Conservation (phyloP, 805 yeast species). For the Nakazawaea holstii region DNA sequence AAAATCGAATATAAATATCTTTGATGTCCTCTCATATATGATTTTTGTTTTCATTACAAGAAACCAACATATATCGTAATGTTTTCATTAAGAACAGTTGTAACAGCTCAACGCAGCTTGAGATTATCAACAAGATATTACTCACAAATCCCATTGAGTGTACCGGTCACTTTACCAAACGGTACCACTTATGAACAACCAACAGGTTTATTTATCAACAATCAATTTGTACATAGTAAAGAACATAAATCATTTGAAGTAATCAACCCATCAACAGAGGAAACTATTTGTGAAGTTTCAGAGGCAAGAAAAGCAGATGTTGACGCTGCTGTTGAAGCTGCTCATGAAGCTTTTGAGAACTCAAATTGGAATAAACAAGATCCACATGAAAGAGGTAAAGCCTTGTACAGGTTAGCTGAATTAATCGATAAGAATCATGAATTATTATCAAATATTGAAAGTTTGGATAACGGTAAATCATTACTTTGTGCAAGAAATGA, state of each 20-base stretch:
- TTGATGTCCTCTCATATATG: too few relatives aligned
- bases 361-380: slow-evolving; percentile 40
- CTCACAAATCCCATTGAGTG: slow-evolving; percentile 10
- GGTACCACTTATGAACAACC: slow-evolving; percentile 56
- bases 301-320: slow-evolving; percentile 47
- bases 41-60: too few relatives aligned
- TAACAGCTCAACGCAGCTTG: background rate
- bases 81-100: background rate
- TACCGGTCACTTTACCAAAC: slow-evolving; percentile 43
- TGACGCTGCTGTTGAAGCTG: slow-evolving; percentile 57
- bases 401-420: slow-evolving; percentile 41
- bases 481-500: slow-evolving; percentile 43
- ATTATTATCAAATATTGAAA: slow-evolving; percentile 43
- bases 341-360: slow-evolving; percentile 57
- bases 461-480: slow-evolving; percentile 51
- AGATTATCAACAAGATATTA: slow-evolving; percentile 8
- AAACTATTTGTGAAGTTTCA: slow-evolving; percentile 55
- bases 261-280: slow-evolving; percentile 70
- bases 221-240: slow-evolving; percentile 61
- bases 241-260: slow-evolving; percentile 57
- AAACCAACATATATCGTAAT: too few relatives aligned
- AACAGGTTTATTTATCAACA: slow-evolving; percentile 76
- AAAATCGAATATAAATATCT: too few relatives aligned
- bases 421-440: slow-evolving; percentile 43
- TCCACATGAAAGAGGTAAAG: slow-evolving; percentile 37